Evolutionary conservation across 257 asterid species (phyloP).

Genomic region (Penstemon newberryi): DNA sequence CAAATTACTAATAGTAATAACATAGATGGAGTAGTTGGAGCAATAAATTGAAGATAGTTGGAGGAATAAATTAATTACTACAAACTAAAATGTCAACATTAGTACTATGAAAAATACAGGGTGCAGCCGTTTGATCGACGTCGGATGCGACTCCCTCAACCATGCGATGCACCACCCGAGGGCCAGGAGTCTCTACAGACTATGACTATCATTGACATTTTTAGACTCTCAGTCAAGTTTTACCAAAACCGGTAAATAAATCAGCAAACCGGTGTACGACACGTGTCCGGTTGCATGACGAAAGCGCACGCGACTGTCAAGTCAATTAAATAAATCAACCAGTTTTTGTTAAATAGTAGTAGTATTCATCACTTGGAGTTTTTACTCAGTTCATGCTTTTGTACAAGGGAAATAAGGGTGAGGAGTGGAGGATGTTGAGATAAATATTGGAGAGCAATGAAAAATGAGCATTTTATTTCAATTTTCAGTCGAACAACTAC

Average conservation of each 20-base stretch:
- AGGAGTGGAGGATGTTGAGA: not conserved
- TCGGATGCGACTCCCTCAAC: conserved; percentile 22
- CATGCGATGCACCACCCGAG: not conserved
- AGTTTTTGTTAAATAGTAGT: not conserved
- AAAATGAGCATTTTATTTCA: no score
- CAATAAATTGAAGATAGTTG: no score
- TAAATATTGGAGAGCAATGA: no score
- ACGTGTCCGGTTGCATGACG: conserved; percentile 33
- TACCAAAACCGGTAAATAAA: conserved; percentile 20
- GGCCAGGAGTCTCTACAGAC: conserved; percentile 16
- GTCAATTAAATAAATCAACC: conserved; percentile 28
- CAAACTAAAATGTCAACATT: no score
- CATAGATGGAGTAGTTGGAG: no score
- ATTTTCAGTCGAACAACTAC: no score
- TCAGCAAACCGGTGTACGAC: conserved; percentile 34
- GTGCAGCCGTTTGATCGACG: conserved; percentile 25
- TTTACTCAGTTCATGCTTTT: conserved; percentile 12
- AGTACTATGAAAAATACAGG: not conserved
- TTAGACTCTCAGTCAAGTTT: conserved; percentile 15
- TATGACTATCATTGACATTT: conserved; percentile 18
- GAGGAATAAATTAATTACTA: no score
- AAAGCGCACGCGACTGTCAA: conserved; percentile 35
- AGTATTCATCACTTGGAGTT: not conserved
- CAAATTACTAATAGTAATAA: no score
- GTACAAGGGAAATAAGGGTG: conserved; percentile 16